Percentiles rank a stretch among this genome's conserved stretches.
phyloP scores from a whole-genome alignment of 208 protist species.

The Zelonia costaricensis region DNA sequence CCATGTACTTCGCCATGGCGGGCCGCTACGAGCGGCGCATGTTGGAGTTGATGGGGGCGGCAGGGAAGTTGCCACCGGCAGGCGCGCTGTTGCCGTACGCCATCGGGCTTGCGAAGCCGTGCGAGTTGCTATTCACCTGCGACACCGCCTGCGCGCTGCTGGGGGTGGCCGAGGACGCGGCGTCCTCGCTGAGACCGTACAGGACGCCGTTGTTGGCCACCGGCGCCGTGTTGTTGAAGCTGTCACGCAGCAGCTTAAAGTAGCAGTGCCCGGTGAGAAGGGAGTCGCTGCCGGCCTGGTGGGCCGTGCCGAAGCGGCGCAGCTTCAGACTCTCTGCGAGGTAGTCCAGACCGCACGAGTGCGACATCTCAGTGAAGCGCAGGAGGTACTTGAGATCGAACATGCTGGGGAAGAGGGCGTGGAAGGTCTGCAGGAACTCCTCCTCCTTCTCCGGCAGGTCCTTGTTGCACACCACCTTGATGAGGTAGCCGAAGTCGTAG shows the following conservation, averaged over 20 bases:
- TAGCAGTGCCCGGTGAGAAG: constrained; percentile 98
- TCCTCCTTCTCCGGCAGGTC: constrained; percentile 96
- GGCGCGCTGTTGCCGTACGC: constrained; percentile 19
- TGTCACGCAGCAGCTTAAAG: constrained; percentile 96
- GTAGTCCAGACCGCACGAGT: constrained; percentile 96
- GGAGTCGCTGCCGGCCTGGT: constrained; percentile 97
- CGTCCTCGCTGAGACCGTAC: constrained; percentile 94
- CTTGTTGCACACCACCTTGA: constrained; percentile 96
- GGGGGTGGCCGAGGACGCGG: constrained; percentile 71
- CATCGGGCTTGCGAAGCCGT: constrained; percentile 41
- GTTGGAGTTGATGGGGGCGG: constrained; percentile 31
- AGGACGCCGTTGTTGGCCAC: constrained; percentile 92
- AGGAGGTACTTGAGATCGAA: constrained; percentile 99
- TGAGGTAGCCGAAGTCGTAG: constrained; percentile 99
- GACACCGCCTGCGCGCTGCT: constrained; percentile 54
- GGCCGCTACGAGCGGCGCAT: constrained; percentile 14
- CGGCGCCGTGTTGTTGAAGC: constrained; percentile 81
- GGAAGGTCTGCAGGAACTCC: constrained; percentile 96
- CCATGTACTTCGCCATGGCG: too few species aligned
- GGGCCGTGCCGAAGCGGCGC: constrained; percentile 91
- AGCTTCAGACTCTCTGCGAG: constrained; percentile 96
- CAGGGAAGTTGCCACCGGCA: constrained; percentile 32
- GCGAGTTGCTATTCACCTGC: constrained; percentile 30
- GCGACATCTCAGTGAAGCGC: constrained; percentile 87
- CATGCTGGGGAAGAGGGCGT: constrained; percentile 96